Evolutionary conservation across 306 rosid species (phyloP), one percentile per base, ranked within the genome.

Genomic region (Sesbania bispinosa): DNA sequence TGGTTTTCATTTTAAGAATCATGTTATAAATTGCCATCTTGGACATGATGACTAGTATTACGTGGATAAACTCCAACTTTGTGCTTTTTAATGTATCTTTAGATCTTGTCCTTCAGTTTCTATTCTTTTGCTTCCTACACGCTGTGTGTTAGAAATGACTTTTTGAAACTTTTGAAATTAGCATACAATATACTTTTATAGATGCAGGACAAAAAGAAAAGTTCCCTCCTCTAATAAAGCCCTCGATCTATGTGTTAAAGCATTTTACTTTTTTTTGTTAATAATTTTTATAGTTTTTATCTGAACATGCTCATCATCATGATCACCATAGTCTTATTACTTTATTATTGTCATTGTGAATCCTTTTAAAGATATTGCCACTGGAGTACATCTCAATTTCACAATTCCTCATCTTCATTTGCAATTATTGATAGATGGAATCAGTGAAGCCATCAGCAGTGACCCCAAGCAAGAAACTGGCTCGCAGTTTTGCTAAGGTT

Each of bases 401-500:
- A 9, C 54, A 7, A 4, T 29, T 69, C 43, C 36, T 66, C 43
- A 24, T 45, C 47, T n/a, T 64, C 72, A 30, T 78, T 53, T 43
- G 38, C 75, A 45, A 33, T 2, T 18, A 62, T 74, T 61, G 79
- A 82, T 80, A 80, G 89, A 93, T 93, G 98, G 98, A 88, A 48
- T 80, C 88, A 0, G 86, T 87, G 9, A 85, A 86, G 71, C 84
- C 85, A 2, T 82, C 90, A 13, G 78, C 84, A 10, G 78, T 82
- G 62, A 81, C 90, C n/a, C 88, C 94, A 10, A 60, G 67, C 18
- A 88, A 85, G 88, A 80, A 77, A 69, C 51, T 88, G 32, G 89
- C 85, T 15, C 88, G 94, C 26, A 76, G 88, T 5, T 64, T 93
- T 13, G 88, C 97, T 1, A 93, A 90, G 75, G 89, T 88, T 84